These are phyloP conservation scores for Rhizopus arrhizus DNA, from an alignment of 371 early-diverging fungal species.

Conservation along the genomic window DNA sequence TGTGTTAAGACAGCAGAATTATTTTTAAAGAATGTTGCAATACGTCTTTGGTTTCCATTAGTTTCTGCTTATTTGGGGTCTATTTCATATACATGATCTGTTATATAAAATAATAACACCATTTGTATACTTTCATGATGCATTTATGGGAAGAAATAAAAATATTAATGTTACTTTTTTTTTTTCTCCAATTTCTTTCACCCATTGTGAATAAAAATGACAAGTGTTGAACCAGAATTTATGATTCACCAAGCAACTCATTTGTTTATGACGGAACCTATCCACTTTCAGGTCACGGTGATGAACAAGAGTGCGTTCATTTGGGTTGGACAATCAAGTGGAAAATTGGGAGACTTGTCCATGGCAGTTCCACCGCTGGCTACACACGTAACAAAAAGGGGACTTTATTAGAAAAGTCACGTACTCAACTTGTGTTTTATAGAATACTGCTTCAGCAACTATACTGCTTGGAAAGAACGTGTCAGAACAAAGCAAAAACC, in stretches of 20 bases:
- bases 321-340: constrained; percentile 45
- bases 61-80: too few relatives aligned
- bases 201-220: neutral
- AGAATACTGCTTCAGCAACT: constrained; percentile 45
- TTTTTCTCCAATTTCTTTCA: too few relatives aligned
- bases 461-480: constrained; percentile 51
- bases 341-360: constrained; percentile 45
- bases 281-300: constrained; percentile 42
- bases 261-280: constrained; percentile 40
- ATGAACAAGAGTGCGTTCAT: constrained; percentile 44
- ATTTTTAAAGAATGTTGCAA: too few relatives aligned
- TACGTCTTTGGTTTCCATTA: too few relatives aligned
- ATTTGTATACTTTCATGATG: too few relatives aligned
- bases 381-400: constrained; percentile 24
- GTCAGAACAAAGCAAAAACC: constrained; percentile 41
- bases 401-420: neutral
- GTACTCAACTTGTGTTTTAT: neutral
- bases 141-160: too few relatives aligned
- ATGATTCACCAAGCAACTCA: constrained; percentile 48
- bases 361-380: constrained; percentile 46
- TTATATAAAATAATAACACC: too few relatives aligned
- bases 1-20: too few relatives aligned
- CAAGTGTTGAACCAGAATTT: constrained; percentile 29
- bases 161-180: too few relatives aligned
- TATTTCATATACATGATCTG: too few relatives aligned